Conservation (phyloP, 1,284 basidiomycete species). For the Puccinia horiana region DNA sequence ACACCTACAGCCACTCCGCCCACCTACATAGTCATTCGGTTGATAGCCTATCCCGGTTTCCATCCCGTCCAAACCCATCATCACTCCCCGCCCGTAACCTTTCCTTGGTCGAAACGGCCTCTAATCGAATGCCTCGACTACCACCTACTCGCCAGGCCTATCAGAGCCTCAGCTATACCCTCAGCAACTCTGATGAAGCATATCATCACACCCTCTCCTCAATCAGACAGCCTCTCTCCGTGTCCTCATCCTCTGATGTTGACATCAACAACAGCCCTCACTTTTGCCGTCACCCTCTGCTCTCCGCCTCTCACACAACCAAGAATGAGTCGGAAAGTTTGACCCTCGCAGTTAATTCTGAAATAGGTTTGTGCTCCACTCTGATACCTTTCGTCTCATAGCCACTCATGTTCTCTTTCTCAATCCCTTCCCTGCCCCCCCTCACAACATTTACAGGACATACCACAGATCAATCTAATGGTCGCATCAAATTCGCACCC, state of each 20-base stretch:
- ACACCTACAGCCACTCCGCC: background rate
- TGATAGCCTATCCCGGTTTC: background rate
- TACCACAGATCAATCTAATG: background rate
- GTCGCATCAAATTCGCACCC: slow-evolving; percentile 35
- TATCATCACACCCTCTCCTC: background rate
- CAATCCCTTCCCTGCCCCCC: background rate
- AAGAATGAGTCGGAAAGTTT: background rate
- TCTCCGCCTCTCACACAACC: background rate
- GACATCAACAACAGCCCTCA: background rate
- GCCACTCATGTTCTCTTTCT: background rate
- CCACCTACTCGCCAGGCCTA: slow-evolving; percentile 14
- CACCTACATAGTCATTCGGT: background rate
- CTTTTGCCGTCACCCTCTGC: background rate
- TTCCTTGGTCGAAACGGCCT: slow-evolving; percentile 2
- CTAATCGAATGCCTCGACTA: slow-evolving; percentile 17
- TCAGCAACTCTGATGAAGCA: background rate
- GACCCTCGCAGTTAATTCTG: background rate
- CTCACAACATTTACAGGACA: background rate
- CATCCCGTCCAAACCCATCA: background rate
- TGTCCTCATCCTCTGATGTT: background rate
- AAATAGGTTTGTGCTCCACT: background rate
- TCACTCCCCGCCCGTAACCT: slow-evolving; percentile 4
- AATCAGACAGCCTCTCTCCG: slow-evolving; percentile 4
- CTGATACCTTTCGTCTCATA: background rate
- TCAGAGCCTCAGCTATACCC: slow-evolving; percentile 25